Percentiles rank a stretch among this genome's conserved stretches.
These are phyloP conservation scores for Neurospora sp. DNA, from an alignment of 495 filamentous ascomycete species.

Conservation along the genomic window DNA sequence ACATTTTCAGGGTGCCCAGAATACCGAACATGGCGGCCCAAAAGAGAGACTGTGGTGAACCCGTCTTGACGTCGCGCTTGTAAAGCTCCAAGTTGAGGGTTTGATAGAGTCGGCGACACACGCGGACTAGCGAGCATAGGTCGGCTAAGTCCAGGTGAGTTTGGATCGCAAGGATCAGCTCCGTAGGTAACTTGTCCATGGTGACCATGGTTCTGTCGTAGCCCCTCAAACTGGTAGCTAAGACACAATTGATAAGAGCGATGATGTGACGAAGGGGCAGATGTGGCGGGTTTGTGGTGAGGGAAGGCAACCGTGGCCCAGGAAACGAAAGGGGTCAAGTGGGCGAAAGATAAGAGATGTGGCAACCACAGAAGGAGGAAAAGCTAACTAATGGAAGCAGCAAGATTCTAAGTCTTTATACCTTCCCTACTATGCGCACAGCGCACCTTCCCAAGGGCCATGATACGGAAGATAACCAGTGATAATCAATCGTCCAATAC, in stretches of 20 bases:
- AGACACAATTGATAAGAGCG: neutral
- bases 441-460: neutral
- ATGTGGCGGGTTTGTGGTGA: neutral
- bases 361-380: neutral
- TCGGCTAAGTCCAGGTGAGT: neutral
- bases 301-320: too few species aligned
- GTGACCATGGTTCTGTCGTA: neutral
- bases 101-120: neutral
- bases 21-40: constrained; percentile 3
- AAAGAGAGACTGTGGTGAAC: neutral
- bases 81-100: constrained; percentile 3
- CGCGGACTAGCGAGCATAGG: neutral
- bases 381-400: too few species aligned
- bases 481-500: neutral
- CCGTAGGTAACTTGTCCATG: neutral
- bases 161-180: constrained; percentile 1
- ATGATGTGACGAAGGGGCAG: neutral
- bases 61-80: constrained; percentile 1
- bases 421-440: too few species aligned
- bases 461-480: neutral
- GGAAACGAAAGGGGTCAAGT: neutral
- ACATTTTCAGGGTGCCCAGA: neutral
- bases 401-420: too few species aligned
- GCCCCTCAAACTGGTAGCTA: neutral
- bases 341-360: neutral